Evolutionary conservation across 1,284 basidiomycete genomes (phyloP).

Genomic region (Exsudoporus floridanus): DNA sequence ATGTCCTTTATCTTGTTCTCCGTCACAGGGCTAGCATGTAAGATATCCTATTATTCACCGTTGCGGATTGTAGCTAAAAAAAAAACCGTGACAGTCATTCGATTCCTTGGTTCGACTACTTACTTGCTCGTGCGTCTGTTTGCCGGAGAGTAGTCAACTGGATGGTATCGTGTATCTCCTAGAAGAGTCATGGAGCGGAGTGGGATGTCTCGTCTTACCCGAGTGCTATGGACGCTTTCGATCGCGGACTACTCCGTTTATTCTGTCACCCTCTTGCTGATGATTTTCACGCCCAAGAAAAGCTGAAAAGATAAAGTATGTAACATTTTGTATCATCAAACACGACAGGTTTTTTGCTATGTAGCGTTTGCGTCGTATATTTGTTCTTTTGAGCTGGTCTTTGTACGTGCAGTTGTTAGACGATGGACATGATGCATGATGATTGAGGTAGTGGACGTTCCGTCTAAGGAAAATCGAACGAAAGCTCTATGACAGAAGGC

Average conservation of each 20-base stretch:
- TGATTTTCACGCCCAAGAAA: not conserved
- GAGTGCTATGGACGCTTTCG: conserved; percentile 9
- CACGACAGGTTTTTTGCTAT: not conserved
- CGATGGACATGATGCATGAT: no score
- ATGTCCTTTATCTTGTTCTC: conserved; percentile 82
- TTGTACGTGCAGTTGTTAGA: no score
- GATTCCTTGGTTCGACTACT: conserved; percentile 75
- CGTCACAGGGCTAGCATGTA: conserved; percentile 82
- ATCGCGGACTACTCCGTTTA: not conserved
- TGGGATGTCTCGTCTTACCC: not conserved
- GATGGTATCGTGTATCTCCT: not conserved
- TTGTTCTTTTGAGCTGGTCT: no score
- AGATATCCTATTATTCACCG: conserved; percentile 34
- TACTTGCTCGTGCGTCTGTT: conserved; percentile 83
- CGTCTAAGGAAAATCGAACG: no score
- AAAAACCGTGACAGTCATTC: conserved; percentile 61
- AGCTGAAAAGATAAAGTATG: no score
- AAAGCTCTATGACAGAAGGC: no score
- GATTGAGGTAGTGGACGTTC: no score
- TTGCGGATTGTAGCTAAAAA: not conserved
- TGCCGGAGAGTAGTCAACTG: conserved; percentile 65
- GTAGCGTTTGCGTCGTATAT: not conserved
- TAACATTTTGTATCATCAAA: no score
- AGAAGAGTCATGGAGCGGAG: not conserved
- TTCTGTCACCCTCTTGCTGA: not conserved